phyloP scores from a whole-genome alignment of 2,329 filamentous ascomycete genomes.

The Penicillium fuscoglaucum region DNA sequence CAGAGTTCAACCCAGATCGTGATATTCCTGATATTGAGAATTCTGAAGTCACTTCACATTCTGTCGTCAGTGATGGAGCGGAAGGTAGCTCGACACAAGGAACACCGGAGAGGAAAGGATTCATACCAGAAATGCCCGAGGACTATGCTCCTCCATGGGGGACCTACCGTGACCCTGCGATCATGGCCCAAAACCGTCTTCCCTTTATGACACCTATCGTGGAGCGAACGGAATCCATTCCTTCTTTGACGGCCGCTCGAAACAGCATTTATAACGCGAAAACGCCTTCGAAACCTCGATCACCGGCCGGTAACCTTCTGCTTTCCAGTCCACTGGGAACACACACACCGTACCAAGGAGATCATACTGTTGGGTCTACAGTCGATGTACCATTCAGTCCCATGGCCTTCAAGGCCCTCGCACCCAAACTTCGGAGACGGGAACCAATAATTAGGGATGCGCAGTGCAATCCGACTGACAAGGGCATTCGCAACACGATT shows the following conservation, averaged over 20 bases:
- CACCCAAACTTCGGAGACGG: conserved; percentile 30
- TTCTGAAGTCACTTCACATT: conserved; percentile 22
- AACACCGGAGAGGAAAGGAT: conserved; percentile 44
- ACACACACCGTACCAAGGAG: conserved; percentile 56
- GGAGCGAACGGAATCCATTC: conserved; percentile 85
- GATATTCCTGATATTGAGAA: conserved; percentile 58
- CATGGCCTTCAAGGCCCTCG: conserved; percentile 39
- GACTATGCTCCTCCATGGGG: conserved; percentile 78
- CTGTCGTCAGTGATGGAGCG: conserved; percentile 28
- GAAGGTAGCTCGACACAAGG: conserved; percentile 32
- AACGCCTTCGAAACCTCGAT: conserved; percentile 67
- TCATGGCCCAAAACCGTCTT: conserved; percentile 83
- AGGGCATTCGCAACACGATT: conserved; percentile 71
- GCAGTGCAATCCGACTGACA: conserved; percentile 88
- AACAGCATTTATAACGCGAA: conserved; percentile 66
- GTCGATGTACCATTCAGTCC: conserved; percentile 42
- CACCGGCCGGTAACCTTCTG: conserved; percentile 45
- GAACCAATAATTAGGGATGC: conserved; percentile 74
- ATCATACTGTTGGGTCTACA: conserved; percentile 38
- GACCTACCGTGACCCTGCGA: conserved; percentile 75
- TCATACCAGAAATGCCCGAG: conserved; percentile 72
- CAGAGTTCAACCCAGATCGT: conserved; percentile 75
- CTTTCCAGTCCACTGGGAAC: conserved; percentile 73
- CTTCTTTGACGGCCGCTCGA: conserved; percentile 58
- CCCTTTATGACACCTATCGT: conserved; percentile 99